phyloP scores from a whole-genome alignment of 257 asterid species.

The Coffea canephora region DNA sequence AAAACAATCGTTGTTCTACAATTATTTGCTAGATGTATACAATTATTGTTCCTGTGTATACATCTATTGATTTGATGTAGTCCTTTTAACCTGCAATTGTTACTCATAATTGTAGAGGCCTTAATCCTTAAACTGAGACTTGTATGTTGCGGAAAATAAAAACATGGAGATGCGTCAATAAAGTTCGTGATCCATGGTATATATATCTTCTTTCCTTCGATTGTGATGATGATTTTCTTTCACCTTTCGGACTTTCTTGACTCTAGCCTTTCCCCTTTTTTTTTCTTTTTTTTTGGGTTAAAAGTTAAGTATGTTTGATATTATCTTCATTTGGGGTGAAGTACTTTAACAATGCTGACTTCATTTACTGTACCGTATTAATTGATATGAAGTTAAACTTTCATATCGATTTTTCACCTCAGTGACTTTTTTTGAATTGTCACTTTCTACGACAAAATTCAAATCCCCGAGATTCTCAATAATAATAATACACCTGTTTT shows the following conservation, averaged over 20 bases:
- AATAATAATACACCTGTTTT: background rate
- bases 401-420: background rate
- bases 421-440: conserved; percentile 2
- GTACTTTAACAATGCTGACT: background rate
- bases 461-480: conserved; percentile 18
- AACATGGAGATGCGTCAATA: too few species aligned
- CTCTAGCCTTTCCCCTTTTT: conserved; percentile 8
- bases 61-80: too few species aligned
- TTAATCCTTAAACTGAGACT: too few species aligned
- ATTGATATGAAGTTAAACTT: background rate
- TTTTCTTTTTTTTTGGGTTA: background rate
- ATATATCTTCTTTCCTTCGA: too few species aligned
- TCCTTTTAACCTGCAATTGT: too few species aligned
- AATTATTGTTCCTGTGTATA: too few species aligned
- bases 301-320: conserved; percentile 2
- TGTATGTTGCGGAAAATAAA: too few species aligned
- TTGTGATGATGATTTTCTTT: background rate
- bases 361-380: background rate
- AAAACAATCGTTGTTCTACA: too few species aligned
- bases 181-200: background rate
- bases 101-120: too few species aligned
- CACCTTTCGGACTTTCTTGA: background rate
- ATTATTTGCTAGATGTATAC: too few species aligned
- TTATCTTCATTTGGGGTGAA: too few species aligned
- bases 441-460: conserved; percentile 14